Conservation (phyloP, 73 alveolate species). For the Tetrahymena thermophila region DNA sequence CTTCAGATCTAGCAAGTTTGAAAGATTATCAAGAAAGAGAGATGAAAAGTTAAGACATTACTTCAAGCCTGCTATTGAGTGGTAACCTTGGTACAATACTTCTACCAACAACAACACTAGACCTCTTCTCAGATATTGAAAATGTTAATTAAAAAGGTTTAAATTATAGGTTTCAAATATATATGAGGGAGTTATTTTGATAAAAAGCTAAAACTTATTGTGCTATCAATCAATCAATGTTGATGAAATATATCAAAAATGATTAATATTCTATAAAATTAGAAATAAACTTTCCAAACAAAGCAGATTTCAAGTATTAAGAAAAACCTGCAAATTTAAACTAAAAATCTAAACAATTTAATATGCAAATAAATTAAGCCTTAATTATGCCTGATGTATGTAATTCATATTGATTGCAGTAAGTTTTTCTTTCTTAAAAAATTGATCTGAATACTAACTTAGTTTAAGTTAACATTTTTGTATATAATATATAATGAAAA, state of each 20-base stretch:
- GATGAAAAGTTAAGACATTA: conserved; percentile 15
- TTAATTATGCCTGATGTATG: neutral
- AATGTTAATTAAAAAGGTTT: neutral
- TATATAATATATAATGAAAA: neutral
- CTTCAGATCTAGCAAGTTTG: conserved; percentile 39
- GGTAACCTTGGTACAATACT: conserved; percentile 25
- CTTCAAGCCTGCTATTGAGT: conserved; percentile 21
- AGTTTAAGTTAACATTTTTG: neutral
- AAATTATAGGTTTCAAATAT: neutral
- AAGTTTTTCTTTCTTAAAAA: neutral
- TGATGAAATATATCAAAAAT: neutral
- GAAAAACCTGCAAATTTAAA: neutral
- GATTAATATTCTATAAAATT: neutral
- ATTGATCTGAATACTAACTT: neutral
- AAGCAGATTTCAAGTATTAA: neutral
- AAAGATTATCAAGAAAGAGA: conserved; percentile 32
- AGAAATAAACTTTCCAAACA: neutral
- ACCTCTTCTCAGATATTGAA: neutral
- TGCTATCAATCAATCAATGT: neutral
- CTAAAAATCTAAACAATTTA: neutral
- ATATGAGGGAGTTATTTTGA: neutral
- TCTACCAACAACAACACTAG: neutral
- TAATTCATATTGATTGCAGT: neutral
- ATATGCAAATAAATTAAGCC: neutral
- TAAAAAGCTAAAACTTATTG: neutral